Conservation (phyloP, 2,329 filamentous ascomycete genomes). For the Talaromyces sp. region DNA sequence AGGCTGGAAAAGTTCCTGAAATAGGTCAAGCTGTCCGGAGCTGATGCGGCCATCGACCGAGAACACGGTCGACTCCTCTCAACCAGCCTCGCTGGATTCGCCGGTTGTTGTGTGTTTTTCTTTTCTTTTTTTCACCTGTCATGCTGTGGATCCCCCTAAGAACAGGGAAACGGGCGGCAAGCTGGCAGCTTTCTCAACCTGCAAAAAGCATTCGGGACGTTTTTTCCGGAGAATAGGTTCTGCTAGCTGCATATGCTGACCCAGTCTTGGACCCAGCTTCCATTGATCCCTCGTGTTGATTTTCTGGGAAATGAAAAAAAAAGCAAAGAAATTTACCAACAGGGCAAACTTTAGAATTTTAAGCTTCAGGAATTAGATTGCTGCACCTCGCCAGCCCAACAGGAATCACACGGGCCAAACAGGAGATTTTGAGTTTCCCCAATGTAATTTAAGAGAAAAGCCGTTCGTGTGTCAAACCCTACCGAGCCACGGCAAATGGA, state of each 20-base stretch:
- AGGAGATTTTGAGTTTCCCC: slow-evolving; percentile 9
- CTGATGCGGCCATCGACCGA: slow-evolving; percentile 8
- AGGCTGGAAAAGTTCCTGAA: background rate
- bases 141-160: slow-evolving; percentile 16
- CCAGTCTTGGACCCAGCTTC: slow-evolving; percentile 5
- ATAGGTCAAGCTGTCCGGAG: background rate
- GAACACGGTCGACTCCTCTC: background rate
- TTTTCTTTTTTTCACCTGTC: slow-evolving; percentile 18
- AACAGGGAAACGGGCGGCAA: background rate
- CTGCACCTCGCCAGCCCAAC: background rate
- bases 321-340: background rate
- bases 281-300: background rate
- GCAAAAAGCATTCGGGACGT: slow-evolving; percentile 18
- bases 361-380: background rate
- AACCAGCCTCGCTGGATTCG: background rate
- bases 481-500: slow-evolving; percentile 9
- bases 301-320: background rate
- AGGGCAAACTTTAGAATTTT: background rate
- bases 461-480: slow-evolving; percentile 18
- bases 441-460: slow-evolving; percentile 4
- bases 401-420: background rate
- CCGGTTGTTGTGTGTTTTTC: background rate
- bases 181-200: slow-evolving; percentile 13
- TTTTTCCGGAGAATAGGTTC: slow-evolving; percentile 11
- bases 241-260: slow-evolving; percentile 12